Conservation (phyloP, 768 basidiomycete species). For the Lactarius evosmus region DNA sequence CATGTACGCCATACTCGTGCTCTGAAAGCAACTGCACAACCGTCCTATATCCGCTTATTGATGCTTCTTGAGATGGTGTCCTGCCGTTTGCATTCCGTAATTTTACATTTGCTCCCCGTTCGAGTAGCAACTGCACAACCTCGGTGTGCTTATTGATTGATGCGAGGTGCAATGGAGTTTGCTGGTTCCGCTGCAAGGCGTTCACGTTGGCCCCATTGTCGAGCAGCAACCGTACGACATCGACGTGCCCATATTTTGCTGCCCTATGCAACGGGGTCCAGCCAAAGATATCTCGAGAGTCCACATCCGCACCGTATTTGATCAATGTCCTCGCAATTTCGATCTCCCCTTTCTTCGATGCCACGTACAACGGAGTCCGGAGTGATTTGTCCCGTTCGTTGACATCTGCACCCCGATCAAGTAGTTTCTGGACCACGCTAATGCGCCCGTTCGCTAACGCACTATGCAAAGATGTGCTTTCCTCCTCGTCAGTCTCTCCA, state of each 20-base stretch:
- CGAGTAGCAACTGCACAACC: too few relatives aligned
- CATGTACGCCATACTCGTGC: too few relatives aligned
- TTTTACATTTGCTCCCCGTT: too few relatives aligned
- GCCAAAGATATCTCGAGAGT: too few relatives aligned
- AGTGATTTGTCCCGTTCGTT: neutral
- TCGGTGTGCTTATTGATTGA: neutral
- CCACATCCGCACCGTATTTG: neutral
- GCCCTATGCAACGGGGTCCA: too few relatives aligned
- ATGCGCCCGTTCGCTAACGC: neutral
- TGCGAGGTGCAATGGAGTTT: constrained; percentile 1
- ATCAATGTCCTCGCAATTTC: neutral
- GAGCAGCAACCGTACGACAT: neutral
- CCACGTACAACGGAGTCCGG: neutral
- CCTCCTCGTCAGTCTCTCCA: too few relatives aligned
- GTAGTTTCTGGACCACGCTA: neutral
- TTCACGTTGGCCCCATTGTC: neutral
- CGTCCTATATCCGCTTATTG: too few relatives aligned
- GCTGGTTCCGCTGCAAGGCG: neutral
- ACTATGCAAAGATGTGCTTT: neutral
- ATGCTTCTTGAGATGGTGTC: too few relatives aligned
- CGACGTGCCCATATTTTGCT: too few relatives aligned
- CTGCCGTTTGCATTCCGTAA: too few relatives aligned
- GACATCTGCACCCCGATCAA: neutral
- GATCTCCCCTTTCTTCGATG: neutral
- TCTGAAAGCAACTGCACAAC: too few relatives aligned